Base-by-base conservation (phyloP, 75 land plant genomes). In the Pseudotsuga menziesii region DNA sequence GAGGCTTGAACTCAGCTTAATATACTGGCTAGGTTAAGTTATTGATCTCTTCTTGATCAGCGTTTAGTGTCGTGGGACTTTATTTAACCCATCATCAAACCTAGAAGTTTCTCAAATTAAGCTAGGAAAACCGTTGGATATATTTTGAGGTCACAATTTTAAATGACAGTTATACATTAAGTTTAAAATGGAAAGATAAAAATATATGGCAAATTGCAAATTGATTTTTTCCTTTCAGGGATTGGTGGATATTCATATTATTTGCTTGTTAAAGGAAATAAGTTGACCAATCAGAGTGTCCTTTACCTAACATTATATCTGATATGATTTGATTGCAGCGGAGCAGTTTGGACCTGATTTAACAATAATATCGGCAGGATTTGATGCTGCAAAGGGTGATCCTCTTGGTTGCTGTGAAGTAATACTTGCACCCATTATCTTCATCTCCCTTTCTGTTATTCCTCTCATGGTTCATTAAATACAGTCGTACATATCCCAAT, bases 311-410 rank as follows among this genome's bases (percentile, higher is more conserved):
- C 32, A 64, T 32, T 4, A 20, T 64, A 36, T 48, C 54, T 64
- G 69, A 36, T 2, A 17, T 64, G 69, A 29, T 64, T 64, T 5
- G 14, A 78, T 35, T 85, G 78, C 89, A 91, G 95, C 93, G 75
- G 70, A 66, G 29, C 88, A 92, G 63, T 96, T 90, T 84, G 85
- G 75, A 48, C 92, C 99, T 61, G 99, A 96, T 78, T 59, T 94
- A 17, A 94, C 95, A 20, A 96, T 96, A 48, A 80, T 96, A 71
- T 96, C 99, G 29, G 98, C 99, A 57, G 99, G 99, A 61, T 96
- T 96, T 94, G 99, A 96, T 90, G 99, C 99, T 60, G 99, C 99
- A 76, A 85, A 89, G 70, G 99, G 98, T 80, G 99, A 96, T 82
- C 99, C 99, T 13, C 82, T 96, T 35, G 98, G 99, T 41, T 82